Evolutionary conservation across 768 basidiomycete genomes (phyloP).

Genomic region (Chalciporus chontae): DNA sequence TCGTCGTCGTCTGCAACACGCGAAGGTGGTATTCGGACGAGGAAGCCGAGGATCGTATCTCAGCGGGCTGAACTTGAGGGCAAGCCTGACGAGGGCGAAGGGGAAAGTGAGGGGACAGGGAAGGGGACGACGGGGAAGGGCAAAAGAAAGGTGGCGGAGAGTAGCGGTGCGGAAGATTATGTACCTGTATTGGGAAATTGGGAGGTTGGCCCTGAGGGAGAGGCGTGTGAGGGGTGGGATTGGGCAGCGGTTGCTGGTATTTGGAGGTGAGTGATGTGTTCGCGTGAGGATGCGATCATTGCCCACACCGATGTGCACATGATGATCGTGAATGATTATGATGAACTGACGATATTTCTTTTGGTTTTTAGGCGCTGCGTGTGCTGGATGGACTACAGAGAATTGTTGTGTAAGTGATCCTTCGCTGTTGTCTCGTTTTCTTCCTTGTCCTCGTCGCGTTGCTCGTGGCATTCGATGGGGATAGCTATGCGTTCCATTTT

Average conservation of each 20-base stretch:
- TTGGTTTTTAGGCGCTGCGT: conserved; percentile 42
- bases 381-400: conserved; percentile 58
- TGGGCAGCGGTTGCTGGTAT: conserved; percentile 55
- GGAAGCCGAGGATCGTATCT: conserved; percentile 14
- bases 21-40: not conserved
- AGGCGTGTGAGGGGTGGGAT: conserved; percentile 46
- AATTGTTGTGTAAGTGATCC: conserved; percentile 44
- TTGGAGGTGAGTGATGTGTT: conserved; percentile 43
- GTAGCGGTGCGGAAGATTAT: not conserved
- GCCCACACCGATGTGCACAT: not conserved
- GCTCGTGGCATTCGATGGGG: too few relatives aligned
- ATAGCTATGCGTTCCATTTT: not conserved
- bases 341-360: conserved; percentile 3
- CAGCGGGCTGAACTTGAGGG: conserved; percentile 12
- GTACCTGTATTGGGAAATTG: conserved; percentile 13
- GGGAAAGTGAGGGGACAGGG: conserved; percentile 10
- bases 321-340: not conserved
- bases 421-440: not conserved
- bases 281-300: not conserved
- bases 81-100: not conserved
- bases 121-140: conserved; percentile 7
- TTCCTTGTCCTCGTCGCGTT: too few relatives aligned
- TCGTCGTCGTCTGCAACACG: not conserved
- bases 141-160: not conserved
- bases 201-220: conserved; percentile 20